A percentile compares a stretch with the other conserved stretches of the same genome.
phyloP scores from a whole-genome alignment of 2,329 filamentous ascomycete species.

The Hymenoscyphus fraxineus region DNA sequence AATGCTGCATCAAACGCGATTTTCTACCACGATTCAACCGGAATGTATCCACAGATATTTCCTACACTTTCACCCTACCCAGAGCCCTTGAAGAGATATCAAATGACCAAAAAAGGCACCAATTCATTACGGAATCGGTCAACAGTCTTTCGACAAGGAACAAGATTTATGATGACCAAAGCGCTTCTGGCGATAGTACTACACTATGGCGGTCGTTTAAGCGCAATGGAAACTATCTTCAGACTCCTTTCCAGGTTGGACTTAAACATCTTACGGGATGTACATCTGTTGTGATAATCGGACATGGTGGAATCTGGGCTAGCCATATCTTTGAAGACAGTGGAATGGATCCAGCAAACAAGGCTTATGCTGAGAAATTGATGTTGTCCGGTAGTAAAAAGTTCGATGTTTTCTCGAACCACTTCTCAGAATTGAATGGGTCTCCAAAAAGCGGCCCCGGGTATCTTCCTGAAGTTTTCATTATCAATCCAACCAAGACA shows the following conservation, averaged over 20 bases:
- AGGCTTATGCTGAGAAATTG: too few species aligned
- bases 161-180: not conserved
- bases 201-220: not conserved
- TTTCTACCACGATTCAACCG: not conserved
- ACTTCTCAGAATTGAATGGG: not conserved
- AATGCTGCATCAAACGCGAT: not conserved
- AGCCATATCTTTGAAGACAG: not conserved
- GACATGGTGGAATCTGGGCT: not conserved
- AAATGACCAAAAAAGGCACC: not conserved
- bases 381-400: not conserved
- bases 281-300: constrained; percentile 1
- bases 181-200: not conserved
- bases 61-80: not conserved
- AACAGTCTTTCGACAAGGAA: not conserved
- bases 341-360: not conserved
- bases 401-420: not conserved
- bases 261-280: not conserved
- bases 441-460: not conserved
- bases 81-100: not conserved
- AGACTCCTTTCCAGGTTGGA: constrained; percentile 1
- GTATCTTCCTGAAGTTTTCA: not conserved
- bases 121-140: not conserved
- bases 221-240: not conserved
- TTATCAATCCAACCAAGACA: not conserved
- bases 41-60: not conserved